Conservation (phyloP, 177 flowering plant species). For the Vitis hybrid region DNA sequence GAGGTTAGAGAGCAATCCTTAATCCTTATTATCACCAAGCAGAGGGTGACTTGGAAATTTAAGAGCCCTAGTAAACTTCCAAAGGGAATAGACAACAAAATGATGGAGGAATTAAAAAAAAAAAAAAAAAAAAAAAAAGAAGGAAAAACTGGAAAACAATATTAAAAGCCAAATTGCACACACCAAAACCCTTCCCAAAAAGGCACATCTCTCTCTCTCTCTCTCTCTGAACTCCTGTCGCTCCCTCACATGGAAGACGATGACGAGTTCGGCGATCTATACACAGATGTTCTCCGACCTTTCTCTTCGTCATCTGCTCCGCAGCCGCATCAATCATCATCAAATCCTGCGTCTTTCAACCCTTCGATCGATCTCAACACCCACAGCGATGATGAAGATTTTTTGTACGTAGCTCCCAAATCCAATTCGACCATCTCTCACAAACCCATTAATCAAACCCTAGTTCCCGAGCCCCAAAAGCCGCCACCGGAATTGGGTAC, state of each 20-base stretch:
- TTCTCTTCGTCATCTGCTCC: constrained; percentile 32
- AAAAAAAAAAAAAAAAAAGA: too few species aligned
- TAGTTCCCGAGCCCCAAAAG: not conserved
- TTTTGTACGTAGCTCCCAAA: constrained; percentile 22
- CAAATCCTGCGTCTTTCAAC: constrained; percentile 17
- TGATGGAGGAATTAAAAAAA: too few species aligned
- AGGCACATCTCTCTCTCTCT: constrained; percentile 11
- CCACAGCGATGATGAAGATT: constrained; percentile 37
- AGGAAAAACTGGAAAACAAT: too few species aligned
- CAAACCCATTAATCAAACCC: constrained; percentile 12
- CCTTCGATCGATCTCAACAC: constrained; percentile 58
- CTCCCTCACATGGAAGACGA: constrained; percentile 70
- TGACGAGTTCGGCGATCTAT: constrained; percentile 98
- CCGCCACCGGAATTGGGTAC: not conserved
- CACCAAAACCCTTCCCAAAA: constrained; percentile 25
- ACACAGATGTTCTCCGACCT: constrained; percentile 77
- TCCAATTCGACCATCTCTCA: constrained; percentile 13
- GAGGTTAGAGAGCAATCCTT: too few species aligned
- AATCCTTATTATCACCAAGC: too few species aligned
- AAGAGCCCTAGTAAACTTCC: too few species aligned
- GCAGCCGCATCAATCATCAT: constrained; percentile 15
- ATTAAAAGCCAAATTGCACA: not conserved
- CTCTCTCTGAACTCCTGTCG: constrained; percentile 2
- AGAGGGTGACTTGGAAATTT: too few species aligned
- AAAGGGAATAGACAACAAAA: too few species aligned